phyloP scores from a whole-genome alignment of 768 basidiomycete species.

The Imleria badia region DNA sequence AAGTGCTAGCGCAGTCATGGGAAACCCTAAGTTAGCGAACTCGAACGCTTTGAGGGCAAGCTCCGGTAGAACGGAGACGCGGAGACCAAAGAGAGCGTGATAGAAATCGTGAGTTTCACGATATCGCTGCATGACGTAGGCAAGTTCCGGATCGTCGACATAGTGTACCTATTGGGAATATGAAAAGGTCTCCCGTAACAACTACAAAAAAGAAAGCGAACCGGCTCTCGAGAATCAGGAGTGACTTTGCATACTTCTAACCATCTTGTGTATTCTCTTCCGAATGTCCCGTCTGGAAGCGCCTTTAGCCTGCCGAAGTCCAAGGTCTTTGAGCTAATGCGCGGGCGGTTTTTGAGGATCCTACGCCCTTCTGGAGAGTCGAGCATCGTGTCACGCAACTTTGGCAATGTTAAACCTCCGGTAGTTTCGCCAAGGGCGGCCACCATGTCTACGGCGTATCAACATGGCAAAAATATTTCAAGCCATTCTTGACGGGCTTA shows the following conservation, averaged over 20 bases:
- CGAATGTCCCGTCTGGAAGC: constrained; percentile 80
- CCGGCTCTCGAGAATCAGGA: constrained; percentile 91
- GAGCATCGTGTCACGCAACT: constrained; percentile 76
- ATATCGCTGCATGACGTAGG: constrained; percentile 97
- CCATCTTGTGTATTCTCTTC: constrained; percentile 87
- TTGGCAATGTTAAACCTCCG: constrained; percentile 73
- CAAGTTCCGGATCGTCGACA: constrained; percentile 91
- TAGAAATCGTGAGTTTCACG: constrained; percentile 98
- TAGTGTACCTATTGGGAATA: constrained; percentile 75
- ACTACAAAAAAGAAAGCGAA: constrained; percentile 36
- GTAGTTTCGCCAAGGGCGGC: constrained; percentile 94
- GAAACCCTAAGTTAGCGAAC: constrained; percentile 88
- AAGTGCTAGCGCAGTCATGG: constrained; percentile 82
- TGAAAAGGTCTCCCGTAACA: not conserved
- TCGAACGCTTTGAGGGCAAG: constrained; percentile 95
- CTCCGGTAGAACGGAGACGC: constrained; percentile 88
- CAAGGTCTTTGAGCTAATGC: constrained; percentile 74
- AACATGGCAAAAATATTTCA: not conserved
- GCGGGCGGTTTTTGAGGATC: constrained; percentile 81
- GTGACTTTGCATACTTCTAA: constrained; percentile 83
- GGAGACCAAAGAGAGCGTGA: constrained; percentile 86
- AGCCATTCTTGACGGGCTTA: constrained; percentile 36
- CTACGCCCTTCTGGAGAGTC: constrained; percentile 76
- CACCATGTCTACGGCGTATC: constrained; percentile 74
- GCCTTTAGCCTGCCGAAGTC: constrained; percentile 65